These are phyloP conservation scores for Torulaspora pretoriensis DNA, from an alignment of 1,139 yeast genomes.

Conservation along the genomic window DNA sequence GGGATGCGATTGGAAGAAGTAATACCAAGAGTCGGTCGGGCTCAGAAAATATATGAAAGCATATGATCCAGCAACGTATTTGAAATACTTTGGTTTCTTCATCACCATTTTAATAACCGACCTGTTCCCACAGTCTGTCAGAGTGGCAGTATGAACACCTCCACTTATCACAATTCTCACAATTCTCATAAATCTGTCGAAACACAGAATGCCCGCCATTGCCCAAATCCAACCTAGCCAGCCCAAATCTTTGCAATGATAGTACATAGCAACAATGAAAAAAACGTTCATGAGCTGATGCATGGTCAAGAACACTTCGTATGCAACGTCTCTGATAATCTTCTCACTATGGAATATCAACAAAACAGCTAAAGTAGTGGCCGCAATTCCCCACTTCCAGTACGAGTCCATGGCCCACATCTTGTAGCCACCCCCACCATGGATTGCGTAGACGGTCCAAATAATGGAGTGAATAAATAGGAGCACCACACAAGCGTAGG, in stretches of 20 bases:
- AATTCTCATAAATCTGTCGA: conserved; percentile 40
- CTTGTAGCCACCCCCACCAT: conserved; percentile 32
- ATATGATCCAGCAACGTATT: conserved; percentile 59
- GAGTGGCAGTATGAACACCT: conserved; percentile 38
- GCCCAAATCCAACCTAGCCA: conserved; percentile 47
- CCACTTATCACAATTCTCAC: conserved; percentile 37
- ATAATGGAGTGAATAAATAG: conserved; percentile 52
- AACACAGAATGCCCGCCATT: conserved; percentile 39
- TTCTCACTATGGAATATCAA: conserved; percentile 45
- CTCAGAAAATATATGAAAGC: conserved; percentile 54
- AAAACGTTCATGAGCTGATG: conserved; percentile 40
- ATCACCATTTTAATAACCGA: conserved; percentile 39
- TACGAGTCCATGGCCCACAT: conserved; percentile 31
- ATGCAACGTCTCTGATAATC: conserved; percentile 45
- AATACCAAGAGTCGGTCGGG: conserved; percentile 44
- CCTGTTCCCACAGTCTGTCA: conserved; percentile 39
- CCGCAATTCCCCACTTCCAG: conserved; percentile 48
- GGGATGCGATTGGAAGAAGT: conserved; percentile 62
- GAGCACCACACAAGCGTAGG: conserved; percentile 37
- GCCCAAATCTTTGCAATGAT: conserved; percentile 40
- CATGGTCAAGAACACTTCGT: conserved; percentile 41
- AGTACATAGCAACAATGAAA: conserved; percentile 41
- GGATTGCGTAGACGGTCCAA: conserved; percentile 40
- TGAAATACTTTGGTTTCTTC: conserved; percentile 43
- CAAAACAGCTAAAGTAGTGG: conserved; percentile 41